Evolutionary conservation across 2,329 filamentous ascomycete species (phyloP).

Genomic region (Pseudocercospora crystallina): DNA sequence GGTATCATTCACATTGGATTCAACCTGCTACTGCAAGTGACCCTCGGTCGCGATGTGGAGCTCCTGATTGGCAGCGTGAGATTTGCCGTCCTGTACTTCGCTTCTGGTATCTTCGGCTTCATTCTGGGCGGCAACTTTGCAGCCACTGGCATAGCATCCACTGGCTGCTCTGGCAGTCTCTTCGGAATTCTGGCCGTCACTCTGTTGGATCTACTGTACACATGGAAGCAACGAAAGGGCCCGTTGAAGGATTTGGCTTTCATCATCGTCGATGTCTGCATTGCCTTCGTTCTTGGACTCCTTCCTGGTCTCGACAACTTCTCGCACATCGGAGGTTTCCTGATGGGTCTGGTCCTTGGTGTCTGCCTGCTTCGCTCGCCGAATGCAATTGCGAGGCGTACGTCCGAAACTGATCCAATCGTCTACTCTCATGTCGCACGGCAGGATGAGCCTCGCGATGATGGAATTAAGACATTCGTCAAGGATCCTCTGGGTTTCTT

Average conservation of each 20-base stretch:
- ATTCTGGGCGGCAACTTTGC: conserved; percentile 94
- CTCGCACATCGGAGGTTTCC: conserved; percentile 91
- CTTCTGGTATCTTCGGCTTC: conserved; percentile 91
- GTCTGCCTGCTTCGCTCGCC: conserved; percentile 87
- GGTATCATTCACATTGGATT: conserved; percentile 94
- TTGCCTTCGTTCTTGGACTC: conserved; percentile 89
- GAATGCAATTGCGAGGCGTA: conserved; percentile 51
- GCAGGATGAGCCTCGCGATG: conserved; percentile 17
- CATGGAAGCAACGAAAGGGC: conserved; percentile 75
- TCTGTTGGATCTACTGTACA: conserved; percentile 87
- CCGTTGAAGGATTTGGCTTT: conserved; percentile 85
- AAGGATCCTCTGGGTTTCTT: conserved; percentile 70
- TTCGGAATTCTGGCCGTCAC: conserved; percentile 90
- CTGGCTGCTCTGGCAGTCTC: conserved; percentile 83
- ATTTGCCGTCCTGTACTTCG: conserved; percentile 86
- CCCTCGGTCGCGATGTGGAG: conserved; percentile 90
- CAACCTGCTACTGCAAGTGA: conserved; percentile 89
- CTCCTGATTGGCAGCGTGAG: conserved; percentile 82
- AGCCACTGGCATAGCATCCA: conserved; percentile 72
- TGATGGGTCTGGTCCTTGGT: conserved; percentile 86
- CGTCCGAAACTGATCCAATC: conserved; percentile 14
- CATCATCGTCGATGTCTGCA: conserved; percentile 78
- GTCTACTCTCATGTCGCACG: conserved; percentile 23
- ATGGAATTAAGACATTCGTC: conserved; percentile 44
- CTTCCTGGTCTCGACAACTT: conserved; percentile 96